Conservation (phyloP, 2,329 filamentous ascomycete genomes). For the Botrytis fabae region DNA sequence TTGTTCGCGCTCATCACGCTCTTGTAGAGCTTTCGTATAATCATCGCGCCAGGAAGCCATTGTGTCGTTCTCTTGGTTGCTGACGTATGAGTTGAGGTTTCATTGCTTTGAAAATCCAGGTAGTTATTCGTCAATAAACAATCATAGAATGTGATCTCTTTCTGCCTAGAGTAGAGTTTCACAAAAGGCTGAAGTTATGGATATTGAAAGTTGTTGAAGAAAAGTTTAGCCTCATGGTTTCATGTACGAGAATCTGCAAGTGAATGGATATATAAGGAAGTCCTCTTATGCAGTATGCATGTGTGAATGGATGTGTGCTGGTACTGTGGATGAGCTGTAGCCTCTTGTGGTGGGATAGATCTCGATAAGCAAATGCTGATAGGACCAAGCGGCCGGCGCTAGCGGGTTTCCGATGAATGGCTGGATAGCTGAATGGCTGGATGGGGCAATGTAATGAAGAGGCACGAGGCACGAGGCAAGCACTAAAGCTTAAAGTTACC, state of each 20-base stretch:
- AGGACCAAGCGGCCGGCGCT: constrained; percentile 28
- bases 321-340: constrained; percentile 1
- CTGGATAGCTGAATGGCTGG: background rate
- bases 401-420: constrained; percentile 15
- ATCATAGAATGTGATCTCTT: background rate
- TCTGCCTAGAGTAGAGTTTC: background rate
- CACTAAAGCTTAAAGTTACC: constrained; percentile 22
- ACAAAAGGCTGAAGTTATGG: background rate
- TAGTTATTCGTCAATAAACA: background rate
- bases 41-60: constrained; percentile 68
- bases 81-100: constrained; percentile 17
- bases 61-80: constrained; percentile 24
- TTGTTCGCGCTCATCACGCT: constrained; percentile 68
- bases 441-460: constrained; percentile 4
- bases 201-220: background rate
- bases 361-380: constrained; percentile 24
- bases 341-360: constrained; percentile 1
- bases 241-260: constrained; percentile 4
- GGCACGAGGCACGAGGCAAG: constrained; percentile 17
- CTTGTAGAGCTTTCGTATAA: constrained; percentile 73
- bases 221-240: background rate
- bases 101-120: constrained; percentile 21
- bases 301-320: background rate
- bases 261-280: constrained; percentile 13
- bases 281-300: constrained; percentile 2